phyloP scores from a whole-genome alignment of 2,329 filamentous ascomycete species.

The Drechslerella dactyloides region DNA sequence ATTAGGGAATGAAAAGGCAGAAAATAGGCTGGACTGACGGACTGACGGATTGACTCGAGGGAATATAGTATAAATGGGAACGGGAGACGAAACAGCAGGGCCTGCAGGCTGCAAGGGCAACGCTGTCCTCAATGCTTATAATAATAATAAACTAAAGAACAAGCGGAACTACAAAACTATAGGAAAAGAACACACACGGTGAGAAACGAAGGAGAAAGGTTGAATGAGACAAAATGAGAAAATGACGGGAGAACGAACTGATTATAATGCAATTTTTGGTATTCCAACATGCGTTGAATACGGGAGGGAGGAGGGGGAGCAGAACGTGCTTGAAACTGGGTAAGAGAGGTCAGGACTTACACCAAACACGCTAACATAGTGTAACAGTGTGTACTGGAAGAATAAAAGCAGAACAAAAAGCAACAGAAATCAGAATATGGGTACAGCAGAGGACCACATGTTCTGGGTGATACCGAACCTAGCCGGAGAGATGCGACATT shows the following conservation, averaged over 20 bases:
- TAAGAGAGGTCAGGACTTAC: constrained; percentile 29
- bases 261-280: constrained; percentile 41
- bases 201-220: constrained; percentile 56
- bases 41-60: constrained; percentile 57
- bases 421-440: constrained; percentile 29
- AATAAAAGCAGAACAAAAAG: constrained; percentile 12
- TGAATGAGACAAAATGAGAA: constrained; percentile 30
- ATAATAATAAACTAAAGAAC: constrained; percentile 30
- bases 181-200: constrained; percentile 55
- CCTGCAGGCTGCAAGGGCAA: no score
- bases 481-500: constrained; percentile 27
- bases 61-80: constrained; percentile 53
- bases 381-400: constrained; percentile 13
- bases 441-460: constrained; percentile 30
- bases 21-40: constrained; percentile 30
- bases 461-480: constrained; percentile 38
- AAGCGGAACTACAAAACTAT: constrained; percentile 52
- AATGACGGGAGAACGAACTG: constrained; percentile 15
- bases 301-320: constrained; percentile 1
- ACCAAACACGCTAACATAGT: constrained; percentile 48
- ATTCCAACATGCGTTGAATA: constrained; percentile 13
- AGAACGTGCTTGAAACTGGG: constrained; percentile 23
- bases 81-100: constrained; percentile 57
- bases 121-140: constrained; percentile 54
- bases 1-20: constrained; percentile 51